Percentiles rank a stretch among this genome's conserved stretches.
These are phyloP conservation scores for Apiosordaria backusii DNA, from an alignment of 495 filamentous ascomycete genomes.

Conservation along the genomic window DNA sequence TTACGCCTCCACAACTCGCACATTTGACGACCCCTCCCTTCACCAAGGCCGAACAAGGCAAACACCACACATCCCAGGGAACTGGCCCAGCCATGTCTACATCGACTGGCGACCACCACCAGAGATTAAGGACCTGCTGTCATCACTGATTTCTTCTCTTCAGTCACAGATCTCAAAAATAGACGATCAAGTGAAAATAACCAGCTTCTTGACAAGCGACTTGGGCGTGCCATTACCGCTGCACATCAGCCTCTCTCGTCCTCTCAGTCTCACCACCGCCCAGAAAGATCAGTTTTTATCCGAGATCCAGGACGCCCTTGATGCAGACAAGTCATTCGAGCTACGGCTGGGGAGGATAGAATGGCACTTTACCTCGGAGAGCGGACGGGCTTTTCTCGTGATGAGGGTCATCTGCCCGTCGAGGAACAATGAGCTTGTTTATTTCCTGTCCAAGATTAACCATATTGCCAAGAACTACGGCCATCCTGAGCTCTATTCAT, in stretches of 20 bases:
- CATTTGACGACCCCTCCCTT: conserved; percentile 79
- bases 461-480: conserved; percentile 51
- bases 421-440: conserved; percentile 54
- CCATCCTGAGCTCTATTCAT: conserved; percentile 70
- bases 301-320: conserved; percentile 30
- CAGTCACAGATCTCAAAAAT: conserved; percentile 14
- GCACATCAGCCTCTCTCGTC: conserved; percentile 83
- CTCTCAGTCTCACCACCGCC: conserved; percentile 62
- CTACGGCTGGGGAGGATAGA: conserved; percentile 29
- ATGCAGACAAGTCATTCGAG: conserved; percentile 36
- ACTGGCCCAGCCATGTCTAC: conserved; percentile 91
- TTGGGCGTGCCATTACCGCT: conserved; percentile 76
- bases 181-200: conserved; percentile 23
- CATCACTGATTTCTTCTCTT: conserved; percentile 46
- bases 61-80: conserved; percentile 80
- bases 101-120: conserved; percentile 80
- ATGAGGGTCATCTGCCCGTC: conserved; percentile 46
- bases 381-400: conserved; percentile 83
- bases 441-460: conserved; percentile 65
- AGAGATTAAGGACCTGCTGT: conserved; percentile 52
- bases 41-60: conserved; percentile 80
- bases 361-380: conserved; percentile 54
- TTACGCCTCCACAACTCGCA: conserved; percentile 74
- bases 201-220: conserved; percentile 68
- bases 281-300: conserved; percentile 62